Evolutionary conservation across 1,284 basidiomycete genomes (phyloP).

Genomic region (Moesziomyces globuligerus): DNA sequence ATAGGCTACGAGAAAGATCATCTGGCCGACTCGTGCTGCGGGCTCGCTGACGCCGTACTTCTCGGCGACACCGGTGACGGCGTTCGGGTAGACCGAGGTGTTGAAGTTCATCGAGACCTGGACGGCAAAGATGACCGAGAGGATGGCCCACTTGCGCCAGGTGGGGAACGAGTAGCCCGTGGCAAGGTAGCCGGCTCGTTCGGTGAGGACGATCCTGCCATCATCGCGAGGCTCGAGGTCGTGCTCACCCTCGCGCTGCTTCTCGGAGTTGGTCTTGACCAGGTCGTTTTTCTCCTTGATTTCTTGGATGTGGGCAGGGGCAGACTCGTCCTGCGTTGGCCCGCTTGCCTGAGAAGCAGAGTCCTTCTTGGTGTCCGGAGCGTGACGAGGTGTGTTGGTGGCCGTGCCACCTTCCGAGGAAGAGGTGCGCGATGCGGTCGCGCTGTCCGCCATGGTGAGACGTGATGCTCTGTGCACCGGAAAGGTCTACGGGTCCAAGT

Average conservation of each 20-base stretch:
- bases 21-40: constrained; percentile 68
- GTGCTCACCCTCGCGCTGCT: constrained; percentile 44
- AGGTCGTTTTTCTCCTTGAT: constrained; percentile 45
- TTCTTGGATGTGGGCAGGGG: constrained; percentile 24
- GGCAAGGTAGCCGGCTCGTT: constrained; percentile 61
- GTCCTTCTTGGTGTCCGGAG: constrained; percentile 7
- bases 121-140: constrained; percentile 68
- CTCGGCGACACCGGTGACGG: constrained; percentile 51
- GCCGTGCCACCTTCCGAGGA: constrained; percentile 31
- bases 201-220: constrained; percentile 66
- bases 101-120: constrained; percentile 69
- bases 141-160: constrained; percentile 68
- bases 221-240: constrained; percentile 46
- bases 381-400: constrained; percentile 9
- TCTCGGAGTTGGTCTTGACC: constrained; percentile 43
- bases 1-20: constrained; percentile 69
- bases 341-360: constrained; percentile 10
- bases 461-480: background rate
- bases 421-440: constrained; percentile 9
- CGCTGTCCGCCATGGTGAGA: constrained; percentile 16
- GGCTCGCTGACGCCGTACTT: constrained; percentile 68
- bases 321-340: constrained; percentile 6
- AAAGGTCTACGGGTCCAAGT: no score
- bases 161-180: constrained; percentile 62
- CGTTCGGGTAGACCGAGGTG: constrained; percentile 67